Evolutionary conservation across 139 green algal species (phyloP), one percentile per base, ranked within the genome.

Genomic region (Astrephomene gubernaculifera): DNA sequence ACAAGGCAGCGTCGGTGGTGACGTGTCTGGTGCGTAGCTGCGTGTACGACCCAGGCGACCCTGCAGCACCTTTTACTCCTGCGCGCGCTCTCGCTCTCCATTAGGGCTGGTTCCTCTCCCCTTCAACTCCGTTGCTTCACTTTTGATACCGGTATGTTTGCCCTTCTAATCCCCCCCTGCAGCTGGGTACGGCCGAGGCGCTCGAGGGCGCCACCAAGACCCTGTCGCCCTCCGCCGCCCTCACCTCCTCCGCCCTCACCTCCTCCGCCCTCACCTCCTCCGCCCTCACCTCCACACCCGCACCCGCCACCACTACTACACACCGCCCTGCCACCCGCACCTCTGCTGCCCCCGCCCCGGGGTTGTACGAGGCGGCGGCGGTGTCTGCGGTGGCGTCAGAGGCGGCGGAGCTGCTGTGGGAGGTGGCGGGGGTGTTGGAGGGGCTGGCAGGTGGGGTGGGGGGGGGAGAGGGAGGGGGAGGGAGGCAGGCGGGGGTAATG

Each of bases 111-210:
- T 57, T 57, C 49, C 49, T 57, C 14, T 57, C 12, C 49, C 49
- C 14, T 17, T 57, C 12, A 57, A 17, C 49, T 17, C 14, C 49
- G 14, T 57, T 17, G 14, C 49, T 57, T 27, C 17, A 35, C 29
- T 70, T 45, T 25, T 45, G 2, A 49, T 43, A 49, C 8, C 65
- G 44, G 9, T 72, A 49, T 25, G 35, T 45, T 44, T 19, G 2
- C 65, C 31, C n/a, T n/a, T n/a, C n/a, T n/a, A n/a, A n/a, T n/a
- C 49, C 49, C 4, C 38, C 14, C 35, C 29, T 4, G 19, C 60
- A 83, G 76, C 22, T 43, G 3, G 76, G 76, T 24, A 83, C 72
- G 76, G 76, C 76, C 29, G 76, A 83, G 29, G 76, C 76, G 39
- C 76, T 83, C 38, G 60, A 83, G 60, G 76, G 76, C 38, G 76